A percentile compares a stretch with the other conserved stretches of the same genome.
Conservation (phyloP, 2,329 filamentous ascomycete genomes). For the Nemania serpens region DNA sequence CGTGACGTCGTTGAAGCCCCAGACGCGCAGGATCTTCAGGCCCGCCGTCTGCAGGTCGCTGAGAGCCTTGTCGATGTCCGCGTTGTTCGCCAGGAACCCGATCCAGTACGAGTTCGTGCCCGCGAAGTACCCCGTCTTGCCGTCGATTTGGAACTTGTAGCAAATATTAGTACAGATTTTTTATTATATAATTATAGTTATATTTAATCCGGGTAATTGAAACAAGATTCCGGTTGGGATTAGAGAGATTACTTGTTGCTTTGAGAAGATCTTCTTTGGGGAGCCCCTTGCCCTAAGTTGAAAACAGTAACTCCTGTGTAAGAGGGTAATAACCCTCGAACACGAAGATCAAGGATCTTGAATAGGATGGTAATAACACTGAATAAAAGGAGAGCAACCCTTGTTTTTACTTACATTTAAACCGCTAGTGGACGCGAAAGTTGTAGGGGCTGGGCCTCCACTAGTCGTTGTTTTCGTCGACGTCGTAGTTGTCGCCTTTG, state of each 20-base stretch:
- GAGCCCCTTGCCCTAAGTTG: too few species aligned
- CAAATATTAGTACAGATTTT: slow-evolving; percentile 1
- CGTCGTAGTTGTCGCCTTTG: slow-evolving; percentile 1
- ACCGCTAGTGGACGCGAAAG: slow-evolving; percentile 20
- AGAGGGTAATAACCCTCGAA: neutral
- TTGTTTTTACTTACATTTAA: slow-evolving; percentile 17
- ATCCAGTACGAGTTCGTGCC: slow-evolving; percentile 61
- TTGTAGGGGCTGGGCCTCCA: slow-evolving; percentile 3
- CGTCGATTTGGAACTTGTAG: slow-evolving; percentile 47
- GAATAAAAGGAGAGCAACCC: slow-evolving; percentile 22
- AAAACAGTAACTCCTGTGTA: neutral
- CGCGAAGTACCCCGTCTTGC: slow-evolving; percentile 50
- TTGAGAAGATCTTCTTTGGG: neutral
- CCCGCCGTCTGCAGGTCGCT: slow-evolving; percentile 55
- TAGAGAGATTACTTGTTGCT: slow-evolving; percentile 31
- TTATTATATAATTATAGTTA: too few species aligned
- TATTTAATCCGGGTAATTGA: too few species aligned
- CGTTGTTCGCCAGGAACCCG: slow-evolving; percentile 54
- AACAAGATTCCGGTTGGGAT: neutral
- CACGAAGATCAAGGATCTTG: too few species aligned
- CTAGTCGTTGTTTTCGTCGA: neutral
- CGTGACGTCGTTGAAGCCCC: slow-evolving; percentile 67
- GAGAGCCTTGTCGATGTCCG: slow-evolving; percentile 58
- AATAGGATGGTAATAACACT: neutral
- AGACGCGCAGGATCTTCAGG: slow-evolving; percentile 60